phyloP scores from a whole-genome alignment of 2,329 filamentous ascomycete genomes.

The Trichoderma cornu-damae region DNA sequence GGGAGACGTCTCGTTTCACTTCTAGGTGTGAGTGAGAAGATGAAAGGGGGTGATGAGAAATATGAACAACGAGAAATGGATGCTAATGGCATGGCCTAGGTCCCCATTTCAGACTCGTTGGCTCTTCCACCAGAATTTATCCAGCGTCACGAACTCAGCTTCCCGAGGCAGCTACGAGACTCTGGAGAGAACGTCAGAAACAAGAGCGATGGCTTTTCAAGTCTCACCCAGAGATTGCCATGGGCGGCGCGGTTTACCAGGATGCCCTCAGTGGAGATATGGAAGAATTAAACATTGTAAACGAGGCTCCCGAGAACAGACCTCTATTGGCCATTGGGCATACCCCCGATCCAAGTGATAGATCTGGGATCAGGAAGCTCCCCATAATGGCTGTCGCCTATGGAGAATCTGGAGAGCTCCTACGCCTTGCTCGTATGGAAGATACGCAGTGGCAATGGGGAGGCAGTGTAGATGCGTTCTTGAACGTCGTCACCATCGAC shows the following conservation, averaged over 20 bases:
- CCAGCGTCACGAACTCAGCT: constrained; percentile 29
- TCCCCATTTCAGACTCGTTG: constrained; percentile 31
- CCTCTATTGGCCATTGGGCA: constrained; percentile 53
- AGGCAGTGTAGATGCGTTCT: constrained; percentile 38
- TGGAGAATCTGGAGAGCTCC: constrained; percentile 53
- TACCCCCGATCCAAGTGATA: constrained; percentile 39
- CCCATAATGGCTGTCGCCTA: constrained; percentile 44
- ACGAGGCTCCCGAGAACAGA: constrained; percentile 24
- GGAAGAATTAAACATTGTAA: constrained; percentile 27
- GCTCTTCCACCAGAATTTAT: constrained; percentile 33
- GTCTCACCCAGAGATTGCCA: constrained; percentile 46
- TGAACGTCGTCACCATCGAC: constrained; percentile 45
- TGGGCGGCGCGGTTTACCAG: constrained; percentile 34
- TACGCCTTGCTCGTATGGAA: constrained; percentile 50
- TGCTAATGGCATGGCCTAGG: constrained; percentile 22
- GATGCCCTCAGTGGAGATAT: constrained; percentile 36
- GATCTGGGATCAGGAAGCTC: constrained; percentile 25
- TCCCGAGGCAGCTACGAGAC: constrained; percentile 24
- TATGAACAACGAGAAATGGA: not conserved
- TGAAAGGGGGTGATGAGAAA: too few relatives aligned
- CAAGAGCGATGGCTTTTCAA: constrained; percentile 49
- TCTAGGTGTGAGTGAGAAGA: constrained; percentile 21
- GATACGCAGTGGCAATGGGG: constrained; percentile 53
- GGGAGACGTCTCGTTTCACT: constrained; percentile 31
- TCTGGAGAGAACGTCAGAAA: constrained; percentile 30